Evolutionary conservation across 1,139 yeast genomes (phyloP).

Genomic region (Blastobotrys apis): DNA sequence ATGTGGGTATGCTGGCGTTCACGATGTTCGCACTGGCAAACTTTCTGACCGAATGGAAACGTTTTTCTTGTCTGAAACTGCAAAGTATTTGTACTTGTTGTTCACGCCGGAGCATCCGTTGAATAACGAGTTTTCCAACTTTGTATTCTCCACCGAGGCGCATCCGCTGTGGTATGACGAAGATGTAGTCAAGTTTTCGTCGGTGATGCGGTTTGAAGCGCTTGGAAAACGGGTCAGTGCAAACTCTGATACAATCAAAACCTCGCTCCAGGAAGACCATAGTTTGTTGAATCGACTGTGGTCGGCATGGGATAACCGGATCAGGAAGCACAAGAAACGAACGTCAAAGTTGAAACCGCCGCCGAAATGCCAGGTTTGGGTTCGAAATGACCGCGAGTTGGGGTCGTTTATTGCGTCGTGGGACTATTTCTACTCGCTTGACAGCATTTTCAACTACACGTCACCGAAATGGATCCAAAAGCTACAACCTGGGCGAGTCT

Average conservation of each 20-base stretch:
- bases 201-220: conserved; percentile 18
- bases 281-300: conserved; percentile 3
- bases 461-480: conserved; percentile 22
- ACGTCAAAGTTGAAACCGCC: background rate
- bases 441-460: conserved; percentile 27
- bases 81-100: conserved; percentile 74
- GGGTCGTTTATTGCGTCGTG: conserved; percentile 34
- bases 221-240: conserved; percentile 12
- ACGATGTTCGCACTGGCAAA: conserved; percentile 59
- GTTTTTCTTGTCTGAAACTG: conserved; percentile 80
- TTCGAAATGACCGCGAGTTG: conserved; percentile 1
- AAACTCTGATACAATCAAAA: background rate
- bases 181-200: conserved; percentile 26
- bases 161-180: conserved; percentile 75
- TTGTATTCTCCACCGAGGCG: conserved; percentile 87
- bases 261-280: conserved; percentile 2
- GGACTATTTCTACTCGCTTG: conserved; percentile 34
- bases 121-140: conserved; percentile 51
- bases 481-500: conserved; percentile 4
- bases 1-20: conserved; percentile 83
- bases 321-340: conserved; percentile 3
- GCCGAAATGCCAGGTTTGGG: background rate
- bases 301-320: conserved; percentile 7
- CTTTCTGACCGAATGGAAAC: conserved; percentile 84
- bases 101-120: conserved; percentile 65